Evolutionary conservation across 2,329 filamentous ascomycete genomes (phyloP).

Genomic region (Fusarium acutatum): DNA sequence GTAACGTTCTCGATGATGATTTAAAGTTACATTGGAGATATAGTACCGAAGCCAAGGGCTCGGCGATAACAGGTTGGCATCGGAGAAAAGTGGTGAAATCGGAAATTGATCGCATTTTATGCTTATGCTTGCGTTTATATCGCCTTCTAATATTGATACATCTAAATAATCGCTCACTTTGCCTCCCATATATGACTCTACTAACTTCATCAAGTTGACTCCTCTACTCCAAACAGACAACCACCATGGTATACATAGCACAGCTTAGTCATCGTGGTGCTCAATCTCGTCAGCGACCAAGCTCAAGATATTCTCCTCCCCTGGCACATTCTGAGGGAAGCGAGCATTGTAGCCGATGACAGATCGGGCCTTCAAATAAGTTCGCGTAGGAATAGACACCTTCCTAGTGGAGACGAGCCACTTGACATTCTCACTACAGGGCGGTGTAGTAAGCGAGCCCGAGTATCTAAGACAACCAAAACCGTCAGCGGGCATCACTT

Average conservation of each 20-base stretch:
- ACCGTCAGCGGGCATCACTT: slow-evolving; percentile 3
- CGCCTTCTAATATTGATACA: background rate
- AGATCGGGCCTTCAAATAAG: slow-evolving; percentile 60
- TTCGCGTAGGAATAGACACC: slow-evolving; percentile 56
- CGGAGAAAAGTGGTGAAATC: background rate
- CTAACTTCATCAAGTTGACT: background rate
- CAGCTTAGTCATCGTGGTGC: background rate
- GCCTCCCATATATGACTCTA: background rate
- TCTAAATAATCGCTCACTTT: slow-evolving; percentile 1
- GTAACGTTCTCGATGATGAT: background rate
- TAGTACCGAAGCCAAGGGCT: background rate
- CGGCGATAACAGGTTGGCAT: background rate
- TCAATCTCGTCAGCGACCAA: background rate
- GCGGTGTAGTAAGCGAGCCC: slow-evolving; percentile 70
- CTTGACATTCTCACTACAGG: slow-evolving; percentile 64
- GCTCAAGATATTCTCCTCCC: slow-evolving; percentile 45
- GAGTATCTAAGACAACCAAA: slow-evolving; percentile 50
- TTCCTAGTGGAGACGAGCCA: slow-evolving; percentile 62
- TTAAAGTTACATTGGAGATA: background rate
- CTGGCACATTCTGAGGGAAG: slow-evolving; percentile 60
- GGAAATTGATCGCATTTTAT: background rate
- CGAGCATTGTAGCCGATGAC: slow-evolving; percentile 66
- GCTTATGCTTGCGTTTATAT: background rate
- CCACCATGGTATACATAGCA: background rate
- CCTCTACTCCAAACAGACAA: background rate